These are phyloP conservation scores for Diaporthe capsici DNA, from an alignment of 2,329 filamentous ascomycete genomes.

Conservation along the genomic window DNA sequence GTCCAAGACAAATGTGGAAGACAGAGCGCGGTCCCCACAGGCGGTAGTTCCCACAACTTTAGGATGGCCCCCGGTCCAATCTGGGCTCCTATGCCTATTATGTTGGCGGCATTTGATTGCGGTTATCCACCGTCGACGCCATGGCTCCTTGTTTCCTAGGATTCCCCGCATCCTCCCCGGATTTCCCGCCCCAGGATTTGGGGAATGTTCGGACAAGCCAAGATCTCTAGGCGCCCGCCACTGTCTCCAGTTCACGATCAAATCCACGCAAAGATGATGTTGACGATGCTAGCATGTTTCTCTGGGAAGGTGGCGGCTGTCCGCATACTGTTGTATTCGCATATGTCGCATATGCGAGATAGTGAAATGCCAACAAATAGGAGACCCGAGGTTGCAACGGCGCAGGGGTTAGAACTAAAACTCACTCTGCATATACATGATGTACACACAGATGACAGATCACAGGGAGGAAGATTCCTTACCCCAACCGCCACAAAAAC, in stretches of 20 bases:
- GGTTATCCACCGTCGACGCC: constrained; percentile 25
- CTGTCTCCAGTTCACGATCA: constrained; percentile 15
- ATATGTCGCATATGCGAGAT: constrained; percentile 19
- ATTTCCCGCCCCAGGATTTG: constrained; percentile 32
- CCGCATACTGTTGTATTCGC: background rate
- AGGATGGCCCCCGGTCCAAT: constrained; percentile 8
- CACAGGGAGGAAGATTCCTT: constrained; percentile 9
- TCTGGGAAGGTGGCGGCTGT: constrained; percentile 12
- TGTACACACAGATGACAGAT: background rate
- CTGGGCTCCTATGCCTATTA: constrained; percentile 19
- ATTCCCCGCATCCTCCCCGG: constrained; percentile 32
- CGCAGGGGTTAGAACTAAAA: background rate
- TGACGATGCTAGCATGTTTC: constrained; percentile 9
- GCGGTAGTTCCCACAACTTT: constrained; percentile 25
- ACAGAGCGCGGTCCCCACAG: constrained; percentile 3
- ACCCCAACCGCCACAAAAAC: background rate
- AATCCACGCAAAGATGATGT: constrained; percentile 11
- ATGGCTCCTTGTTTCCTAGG: background rate
- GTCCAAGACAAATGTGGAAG: constrained; percentile 1
- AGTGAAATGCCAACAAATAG: background rate
- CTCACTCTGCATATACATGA: constrained; percentile 6
- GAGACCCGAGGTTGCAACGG: background rate
- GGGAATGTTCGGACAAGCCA: constrained; percentile 7
- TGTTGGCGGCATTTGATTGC: constrained; percentile 31
- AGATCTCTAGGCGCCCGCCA: constrained; percentile 11